A percentile compares a stretch with the other conserved stretches of the same genome.
These are phyloP conservation scores for Neofusicoccum sp. DNA, from an alignment of 2,329 filamentous ascomycete genomes.

Conservation along the genomic window DNA sequence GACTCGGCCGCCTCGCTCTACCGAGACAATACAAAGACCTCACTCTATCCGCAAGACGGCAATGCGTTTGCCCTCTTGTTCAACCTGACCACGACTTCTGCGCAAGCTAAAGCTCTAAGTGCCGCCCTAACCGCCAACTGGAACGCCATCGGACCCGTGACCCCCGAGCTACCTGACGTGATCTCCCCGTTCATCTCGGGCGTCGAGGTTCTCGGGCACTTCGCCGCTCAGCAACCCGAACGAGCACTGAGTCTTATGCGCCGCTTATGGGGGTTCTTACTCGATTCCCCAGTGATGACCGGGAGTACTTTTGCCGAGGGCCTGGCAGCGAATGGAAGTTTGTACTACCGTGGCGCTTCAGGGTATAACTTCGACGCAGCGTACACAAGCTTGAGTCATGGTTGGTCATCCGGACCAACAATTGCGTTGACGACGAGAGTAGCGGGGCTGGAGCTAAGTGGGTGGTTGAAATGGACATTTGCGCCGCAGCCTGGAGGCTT, in stretches of 20 bases:
- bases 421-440: conserved; percentile 43
- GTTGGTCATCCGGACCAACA: conserved; percentile 43
- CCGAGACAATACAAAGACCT: conserved; percentile 42
- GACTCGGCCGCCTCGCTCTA: conserved; percentile 35
- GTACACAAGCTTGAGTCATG: conserved; percentile 48
- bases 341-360: conserved; percentile 42
- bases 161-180: conserved; percentile 59
- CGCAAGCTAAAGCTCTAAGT: conserved; percentile 48
- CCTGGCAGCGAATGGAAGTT: conserved; percentile 58
- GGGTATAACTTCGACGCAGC: conserved; percentile 41
- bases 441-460: conserved; percentile 47
- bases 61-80: conserved; percentile 30
- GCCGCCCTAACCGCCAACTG: conserved; percentile 54
- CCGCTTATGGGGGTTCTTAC: conserved; percentile 62
- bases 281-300: conserved; percentile 60
- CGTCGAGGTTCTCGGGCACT: conserved; percentile 62
- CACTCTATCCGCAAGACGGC: conserved; percentile 30
- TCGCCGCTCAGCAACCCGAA: conserved; percentile 50
- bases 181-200: conserved; percentile 61
- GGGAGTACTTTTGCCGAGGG: conserved; percentile 63
- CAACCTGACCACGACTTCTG: conserved; percentile 49
- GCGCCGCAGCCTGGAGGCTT: conserved; percentile 50
- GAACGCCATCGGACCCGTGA: conserved; percentile 58
- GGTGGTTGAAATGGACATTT: conserved; percentile 47
- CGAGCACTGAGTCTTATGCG: conserved; percentile 61